Evolutionary conservation across 2,329 filamentous ascomycete species (phyloP).

Genomic region (Acephala macrosclerotiorum): DNA sequence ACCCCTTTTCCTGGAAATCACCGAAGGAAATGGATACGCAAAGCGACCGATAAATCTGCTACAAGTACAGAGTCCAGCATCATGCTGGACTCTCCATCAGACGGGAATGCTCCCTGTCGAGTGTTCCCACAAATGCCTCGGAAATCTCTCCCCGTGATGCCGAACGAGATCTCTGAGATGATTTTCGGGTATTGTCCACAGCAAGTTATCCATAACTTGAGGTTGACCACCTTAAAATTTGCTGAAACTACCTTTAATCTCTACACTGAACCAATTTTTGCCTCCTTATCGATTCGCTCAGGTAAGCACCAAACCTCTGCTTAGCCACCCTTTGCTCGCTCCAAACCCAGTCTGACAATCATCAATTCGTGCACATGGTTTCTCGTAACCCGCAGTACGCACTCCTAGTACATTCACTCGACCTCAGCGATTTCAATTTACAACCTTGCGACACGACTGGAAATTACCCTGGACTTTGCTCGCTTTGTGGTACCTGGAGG

Average conservation of each 20-base stretch:
- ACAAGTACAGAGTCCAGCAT: too few species aligned
- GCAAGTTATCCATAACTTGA: slow-evolving; percentile 25
- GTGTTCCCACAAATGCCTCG: slow-evolving; percentile 3
- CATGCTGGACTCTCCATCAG: too few species aligned
- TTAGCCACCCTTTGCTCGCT: slow-evolving; percentile 19
- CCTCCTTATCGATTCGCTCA: slow-evolving; percentile 37
- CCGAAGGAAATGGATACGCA: too few species aligned
- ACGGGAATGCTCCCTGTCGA: too few species aligned
- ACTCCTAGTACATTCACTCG: slow-evolving; percentile 30
- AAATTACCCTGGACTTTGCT: not conserved
- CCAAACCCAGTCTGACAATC: not conserved
- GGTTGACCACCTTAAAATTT: slow-evolving; percentile 30
- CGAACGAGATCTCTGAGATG: slow-evolving; percentile 30
- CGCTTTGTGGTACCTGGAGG: slow-evolving; percentile 33
- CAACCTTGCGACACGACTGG: not conserved
- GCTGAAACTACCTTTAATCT: slow-evolving; percentile 29
- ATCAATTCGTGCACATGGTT: not conserved
- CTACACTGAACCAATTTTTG: slow-evolving; percentile 33
- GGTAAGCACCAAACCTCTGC: slow-evolving; percentile 32
- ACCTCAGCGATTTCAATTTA: slow-evolving; percentile 30
- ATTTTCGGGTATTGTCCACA: slow-evolving; percentile 34
- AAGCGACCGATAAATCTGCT: too few species aligned
- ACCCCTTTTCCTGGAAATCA: too few species aligned
- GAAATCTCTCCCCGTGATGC: slow-evolving; percentile 30
- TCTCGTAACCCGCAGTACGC: slow-evolving; percentile 20